Conservation (phyloP, 139 green algal species). For the Auxenochlorella pyrenoidosa region DNA sequence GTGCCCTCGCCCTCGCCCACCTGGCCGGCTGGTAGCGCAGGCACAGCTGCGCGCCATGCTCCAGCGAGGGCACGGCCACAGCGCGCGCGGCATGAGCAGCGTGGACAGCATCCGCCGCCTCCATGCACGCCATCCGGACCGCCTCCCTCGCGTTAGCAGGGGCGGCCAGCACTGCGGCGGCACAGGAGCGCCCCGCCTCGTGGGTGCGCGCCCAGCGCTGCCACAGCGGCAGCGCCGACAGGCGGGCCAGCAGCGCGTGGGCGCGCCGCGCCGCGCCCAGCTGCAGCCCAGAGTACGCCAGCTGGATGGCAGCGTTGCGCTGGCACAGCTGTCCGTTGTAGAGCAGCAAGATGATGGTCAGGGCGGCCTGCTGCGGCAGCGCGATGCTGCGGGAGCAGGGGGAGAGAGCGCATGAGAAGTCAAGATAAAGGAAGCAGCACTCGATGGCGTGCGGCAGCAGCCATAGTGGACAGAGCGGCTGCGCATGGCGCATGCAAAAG, state of each 20-base stretch:
- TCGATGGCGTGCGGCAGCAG: not conserved
- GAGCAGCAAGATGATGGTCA: constrained; percentile 13
- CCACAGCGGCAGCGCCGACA: not conserved
- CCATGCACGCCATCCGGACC: not conserved
- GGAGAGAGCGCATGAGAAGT: no score
- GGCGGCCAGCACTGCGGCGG: constrained; percentile 1
- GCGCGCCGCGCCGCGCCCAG: not conserved
- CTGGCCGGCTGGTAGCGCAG: constrained; percentile 13
- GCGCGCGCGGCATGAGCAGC: not conserved
- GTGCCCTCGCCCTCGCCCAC: not conserved
- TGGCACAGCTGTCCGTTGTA: constrained; percentile 7
- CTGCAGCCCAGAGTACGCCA: not conserved
- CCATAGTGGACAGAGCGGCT: not conserved
- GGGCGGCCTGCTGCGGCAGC: constrained; percentile 3
- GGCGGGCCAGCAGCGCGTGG: not conserved
- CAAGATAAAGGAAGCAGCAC: not conserved
- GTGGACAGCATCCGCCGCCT: not conserved
- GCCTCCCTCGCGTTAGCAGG: not conserved
- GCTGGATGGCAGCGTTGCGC: not conserved
- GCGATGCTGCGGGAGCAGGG: not conserved
- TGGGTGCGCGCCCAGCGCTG: not conserved
- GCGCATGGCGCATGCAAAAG: no score
- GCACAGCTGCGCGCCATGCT: constrained; percentile 3
- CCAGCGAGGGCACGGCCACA: not conserved
- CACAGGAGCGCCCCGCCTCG: not conserved